Base-by-base conservation (phyloP, 352 stramenopile genomes). In the Peronospora destructor region DNA sequence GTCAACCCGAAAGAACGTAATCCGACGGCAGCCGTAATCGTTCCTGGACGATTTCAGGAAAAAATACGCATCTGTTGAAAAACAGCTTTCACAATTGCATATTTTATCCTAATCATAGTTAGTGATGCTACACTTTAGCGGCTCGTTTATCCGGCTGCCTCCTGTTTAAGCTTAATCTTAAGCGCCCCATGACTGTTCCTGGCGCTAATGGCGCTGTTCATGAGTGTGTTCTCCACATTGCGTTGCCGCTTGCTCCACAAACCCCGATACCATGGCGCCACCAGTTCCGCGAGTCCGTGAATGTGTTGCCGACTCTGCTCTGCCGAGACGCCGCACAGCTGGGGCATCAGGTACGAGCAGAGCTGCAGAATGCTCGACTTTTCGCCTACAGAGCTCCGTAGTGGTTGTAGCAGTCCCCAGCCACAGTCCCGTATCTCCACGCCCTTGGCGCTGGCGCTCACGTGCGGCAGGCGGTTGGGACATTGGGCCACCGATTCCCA, bases 401-500 rank as follows among this genome's bases (percentile, higher is more conserved):
- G 41, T 28, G 67, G 48, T 39, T 76, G 64, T n/a, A 81, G 44
- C 5, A 73, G 43, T 5, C 70, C 69, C 70, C 70, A 81, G 35
- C 70, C 70, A 38, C 57, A 73, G 47, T 81, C 70, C 3, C 67
- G 67, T 29, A 81, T 67, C 53, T 77, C 58, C 2, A 72, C 50
- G 14, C 66, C 58, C 33, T 75, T 70, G 38, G 48, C 58, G 3
- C 13, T 59, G 4, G 53, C 36, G 38, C 46, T 57, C 9, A 66
- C 30, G 19, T 65, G 56, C 6, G 61, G 42, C 19, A 70, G 12
- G n/a, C 56, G 61, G 36, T 49, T 66, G 26, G 44, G 47, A 29
- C 57, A 70, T 28, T 80, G 61, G 9, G 67, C 55, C 35, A 80
- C 45, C 17, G 70, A 77, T 47, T 81, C 70, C 70, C 70, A 81